Evolutionary conservation across 2,329 filamentous ascomycete genomes (phyloP).

Genomic region (Fusarium abutilonis): DNA sequence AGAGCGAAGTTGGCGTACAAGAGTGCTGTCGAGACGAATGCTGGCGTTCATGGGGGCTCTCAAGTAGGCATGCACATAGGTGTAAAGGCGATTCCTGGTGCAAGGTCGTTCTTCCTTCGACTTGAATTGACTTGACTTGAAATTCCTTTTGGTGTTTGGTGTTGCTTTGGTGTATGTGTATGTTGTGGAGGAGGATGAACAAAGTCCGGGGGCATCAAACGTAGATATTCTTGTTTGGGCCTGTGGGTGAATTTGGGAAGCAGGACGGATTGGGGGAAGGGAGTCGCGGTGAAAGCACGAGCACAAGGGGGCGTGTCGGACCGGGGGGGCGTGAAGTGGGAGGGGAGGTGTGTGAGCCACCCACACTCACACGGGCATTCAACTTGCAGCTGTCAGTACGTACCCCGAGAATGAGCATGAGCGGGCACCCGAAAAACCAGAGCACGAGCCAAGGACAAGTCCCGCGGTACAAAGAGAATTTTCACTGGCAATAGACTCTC

Average conservation of each 20-base stretch:
- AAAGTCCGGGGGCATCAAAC: constrained; percentile 44
- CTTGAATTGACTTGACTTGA: too few species aligned
- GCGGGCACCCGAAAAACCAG: constrained; percentile 19
- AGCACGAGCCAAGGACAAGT: constrained; percentile 40
- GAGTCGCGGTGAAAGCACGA: constrained; percentile 44
- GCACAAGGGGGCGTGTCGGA: constrained; percentile 28
- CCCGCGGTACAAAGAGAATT: constrained; percentile 38
- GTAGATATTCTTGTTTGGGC: constrained; percentile 46
- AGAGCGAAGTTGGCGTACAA: constrained; percentile 24
- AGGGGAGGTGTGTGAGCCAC: constrained; percentile 11
- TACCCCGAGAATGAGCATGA: constrained; percentile 12
- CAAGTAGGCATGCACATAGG: constrained; percentile 32
- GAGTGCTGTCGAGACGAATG: constrained; percentile 36
- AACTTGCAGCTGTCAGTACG: constrained; percentile 17
- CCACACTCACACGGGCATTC: neutral
- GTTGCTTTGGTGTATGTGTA: constrained; percentile 36
- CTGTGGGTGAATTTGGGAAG: constrained; percentile 39
- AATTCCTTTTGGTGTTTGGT: constrained; percentile 18
- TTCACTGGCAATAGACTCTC: constrained; percentile 26
- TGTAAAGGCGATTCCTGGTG: constrained; percentile 26
- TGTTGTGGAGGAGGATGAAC: constrained; percentile 39
- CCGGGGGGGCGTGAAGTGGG: constrained; percentile 16
- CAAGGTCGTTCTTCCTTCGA: constrained; percentile 23
- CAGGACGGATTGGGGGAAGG: constrained; percentile 45
- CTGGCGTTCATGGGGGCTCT: constrained; percentile 41